Percentiles rank a stretch among this genome's conserved stretches.
phyloP scores from a whole-genome alignment of 1,139 yeast species.

The Eremothecium coryli region DNA sequence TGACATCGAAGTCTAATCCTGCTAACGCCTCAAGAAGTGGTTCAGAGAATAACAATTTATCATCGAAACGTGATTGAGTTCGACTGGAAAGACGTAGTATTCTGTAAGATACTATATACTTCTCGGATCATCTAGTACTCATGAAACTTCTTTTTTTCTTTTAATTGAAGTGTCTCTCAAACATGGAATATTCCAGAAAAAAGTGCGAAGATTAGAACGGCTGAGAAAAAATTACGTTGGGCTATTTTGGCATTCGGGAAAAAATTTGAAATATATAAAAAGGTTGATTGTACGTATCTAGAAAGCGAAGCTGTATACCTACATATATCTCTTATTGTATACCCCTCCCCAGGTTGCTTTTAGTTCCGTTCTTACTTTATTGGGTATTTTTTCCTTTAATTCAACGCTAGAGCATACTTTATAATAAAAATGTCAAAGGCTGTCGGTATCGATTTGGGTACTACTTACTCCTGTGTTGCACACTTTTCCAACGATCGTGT shows the following conservation, averaged over 20 bases:
- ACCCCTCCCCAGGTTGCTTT: neutral
- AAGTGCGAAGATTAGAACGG: neutral
- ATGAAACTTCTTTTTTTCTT: neutral
- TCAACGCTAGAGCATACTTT: neutral
- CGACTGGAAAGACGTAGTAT: neutral
- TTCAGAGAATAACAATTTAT: too few species aligned
- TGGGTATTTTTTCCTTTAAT: neutral
- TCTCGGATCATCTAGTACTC: neutral
- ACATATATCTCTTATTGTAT: neutral
- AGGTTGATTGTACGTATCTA: neutral
- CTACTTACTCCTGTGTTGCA: constrained; percentile 98
- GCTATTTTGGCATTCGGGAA: neutral
- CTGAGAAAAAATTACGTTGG: neutral
- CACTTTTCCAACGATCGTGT: constrained; percentile 79
- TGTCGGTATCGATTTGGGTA: constrained; percentile 49
- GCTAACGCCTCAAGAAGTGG: too few species aligned
- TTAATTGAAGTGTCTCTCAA: neutral
- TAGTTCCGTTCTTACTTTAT: neutral
- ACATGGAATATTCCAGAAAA: constrained; percentile 5
- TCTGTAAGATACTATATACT: neutral
- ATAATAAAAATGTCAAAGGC: constrained; percentile 27
- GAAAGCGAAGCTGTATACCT: constrained; percentile 1
- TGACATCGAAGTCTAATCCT: neutral
- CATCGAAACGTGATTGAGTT: neutral
- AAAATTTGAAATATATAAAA: constrained; percentile 3